Conservation (phyloP, 2,329 filamentous ascomycete genomes). For the Trichoderma harzianum region DNA sequence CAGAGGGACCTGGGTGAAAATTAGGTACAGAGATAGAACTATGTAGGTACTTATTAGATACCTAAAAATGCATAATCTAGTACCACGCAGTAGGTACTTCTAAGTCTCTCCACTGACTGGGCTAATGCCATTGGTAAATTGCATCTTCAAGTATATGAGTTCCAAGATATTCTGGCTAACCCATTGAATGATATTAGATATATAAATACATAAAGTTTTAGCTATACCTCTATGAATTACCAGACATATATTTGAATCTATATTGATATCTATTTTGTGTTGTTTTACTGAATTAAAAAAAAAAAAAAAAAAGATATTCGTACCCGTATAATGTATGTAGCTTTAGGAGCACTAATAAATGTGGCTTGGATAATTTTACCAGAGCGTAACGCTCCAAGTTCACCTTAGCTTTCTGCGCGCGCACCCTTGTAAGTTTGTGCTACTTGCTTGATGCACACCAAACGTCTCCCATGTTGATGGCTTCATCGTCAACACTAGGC, state of each 20-base stretch:
- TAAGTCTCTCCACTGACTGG: not conserved
- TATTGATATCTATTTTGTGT: not conserved
- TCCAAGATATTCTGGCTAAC: too few species aligned
- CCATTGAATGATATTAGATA: not conserved
- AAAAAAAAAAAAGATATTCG: not conserved
- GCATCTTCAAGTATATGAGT: too few species aligned
- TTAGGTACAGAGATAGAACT: not conserved
- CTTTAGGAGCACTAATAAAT: not conserved
- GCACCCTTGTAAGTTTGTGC: not conserved
- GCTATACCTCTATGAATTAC: not conserved
- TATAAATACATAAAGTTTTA: not conserved
- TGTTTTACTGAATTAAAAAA: not conserved
- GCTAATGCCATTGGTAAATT: not conserved
- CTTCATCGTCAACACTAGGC: not conserved
- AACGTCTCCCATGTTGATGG: not conserved
- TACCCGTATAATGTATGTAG: not conserved
- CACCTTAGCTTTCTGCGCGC: not conserved
- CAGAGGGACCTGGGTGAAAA: not conserved
- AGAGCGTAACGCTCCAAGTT: not conserved
- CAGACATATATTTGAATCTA: not conserved
- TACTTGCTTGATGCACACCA: not conserved
- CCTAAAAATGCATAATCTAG: not conserved
- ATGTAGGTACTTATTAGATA: not conserved
- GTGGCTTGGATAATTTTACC: not conserved
- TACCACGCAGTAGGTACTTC: not conserved